Percentiles rank a stretch among this genome's conserved stretches.
Evolutionary conservation across 2,329 filamentous ascomycete species (phyloP).

Genomic region (Rachicladosporium sp.): DNA sequence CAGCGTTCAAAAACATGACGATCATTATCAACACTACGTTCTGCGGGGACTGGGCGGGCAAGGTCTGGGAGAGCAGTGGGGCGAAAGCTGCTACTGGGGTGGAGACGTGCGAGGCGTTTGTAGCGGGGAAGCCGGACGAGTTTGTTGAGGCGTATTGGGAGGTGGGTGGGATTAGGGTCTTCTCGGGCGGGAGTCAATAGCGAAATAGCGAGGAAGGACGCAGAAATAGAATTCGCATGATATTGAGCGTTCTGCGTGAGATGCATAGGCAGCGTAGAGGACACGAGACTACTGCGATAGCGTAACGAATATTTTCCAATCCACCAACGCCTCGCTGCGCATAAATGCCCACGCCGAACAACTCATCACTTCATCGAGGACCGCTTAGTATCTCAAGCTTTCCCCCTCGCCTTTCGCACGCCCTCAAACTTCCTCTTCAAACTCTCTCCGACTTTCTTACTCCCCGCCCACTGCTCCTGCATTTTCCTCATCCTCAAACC

Average conservation of each 20-base stretch:
- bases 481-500: slow-evolving; percentile 39
- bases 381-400: neutral
- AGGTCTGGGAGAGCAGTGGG: slow-evolving; percentile 49
- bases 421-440: slow-evolving; percentile 34
- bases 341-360: no score
- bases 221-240: neutral
- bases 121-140: slow-evolving; percentile 54
- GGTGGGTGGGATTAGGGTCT: slow-evolving; percentile 60
- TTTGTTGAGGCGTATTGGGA: slow-evolving; percentile 68
- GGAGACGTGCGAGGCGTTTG: slow-evolving; percentile 57
- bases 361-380: neutral
- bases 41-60: slow-evolving; percentile 78
- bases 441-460: slow-evolving; percentile 36
- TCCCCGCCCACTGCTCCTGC: slow-evolving; percentile 38
- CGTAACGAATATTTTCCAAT: no score
- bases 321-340: no score
- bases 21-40: slow-evolving; percentile 76
- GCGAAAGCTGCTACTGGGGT: slow-evolving; percentile 47
- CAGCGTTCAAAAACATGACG: slow-evolving; percentile 58
- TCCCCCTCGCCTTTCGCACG: slow-evolving; percentile 22
- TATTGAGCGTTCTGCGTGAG: no score
- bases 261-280: no score
- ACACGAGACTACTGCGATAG: no score
- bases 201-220: neutral
- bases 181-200: slow-evolving; percentile 1